phyloP scores from a whole-genome alignment of 768 basidiomycete genomes.

The Suillus americanus region DNA sequence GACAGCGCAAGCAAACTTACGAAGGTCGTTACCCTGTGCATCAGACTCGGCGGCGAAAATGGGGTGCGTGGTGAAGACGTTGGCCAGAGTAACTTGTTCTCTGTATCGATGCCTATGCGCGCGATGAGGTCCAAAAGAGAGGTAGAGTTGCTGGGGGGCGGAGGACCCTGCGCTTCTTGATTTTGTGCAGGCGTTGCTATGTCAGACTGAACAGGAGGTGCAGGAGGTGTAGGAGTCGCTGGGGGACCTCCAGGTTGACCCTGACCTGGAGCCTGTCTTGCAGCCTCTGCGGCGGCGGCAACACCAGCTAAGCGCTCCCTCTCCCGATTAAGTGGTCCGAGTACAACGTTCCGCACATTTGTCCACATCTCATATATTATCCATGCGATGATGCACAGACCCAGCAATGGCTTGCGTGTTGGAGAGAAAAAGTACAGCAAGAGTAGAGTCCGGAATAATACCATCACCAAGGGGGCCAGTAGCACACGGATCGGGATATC shows the following conservation, averaged over 20 bases:
- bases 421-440: constrained; percentile 79
- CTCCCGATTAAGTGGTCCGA: constrained; percentile 38
- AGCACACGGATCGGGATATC: constrained; percentile 68
- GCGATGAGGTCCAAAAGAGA: constrained; percentile 51
- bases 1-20: constrained; percentile 56
- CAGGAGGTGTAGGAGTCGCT: constrained; percentile 15
- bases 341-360: constrained; percentile 51
- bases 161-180: constrained; percentile 28
- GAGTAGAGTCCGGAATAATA: constrained; percentile 65
- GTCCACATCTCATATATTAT: constrained; percentile 77
- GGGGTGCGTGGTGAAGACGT: constrained; percentile 15
- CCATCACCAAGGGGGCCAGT: constrained; percentile 63
- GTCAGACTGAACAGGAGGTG: constrained; percentile 17
- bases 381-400: constrained; percentile 64
- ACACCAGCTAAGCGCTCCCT: constrained; percentile 23
- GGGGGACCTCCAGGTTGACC: constrained; percentile 25
- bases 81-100: constrained; percentile 51
- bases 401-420: constrained; percentile 68
- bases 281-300: constrained; percentile 21
- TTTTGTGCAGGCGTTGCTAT: constrained; percentile 12
- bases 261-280: constrained; percentile 19
- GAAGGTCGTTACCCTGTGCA: constrained; percentile 55
- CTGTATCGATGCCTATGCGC: constrained; percentile 54
- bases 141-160: constrained; percentile 30
- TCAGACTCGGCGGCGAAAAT: constrained; percentile 43